Percentiles rank a stretch among this genome's conserved stretches.
Evolutionary conservation across 768 basidiomycete species (phyloP).

Genomic region (Russula griseocarnosa): DNA sequence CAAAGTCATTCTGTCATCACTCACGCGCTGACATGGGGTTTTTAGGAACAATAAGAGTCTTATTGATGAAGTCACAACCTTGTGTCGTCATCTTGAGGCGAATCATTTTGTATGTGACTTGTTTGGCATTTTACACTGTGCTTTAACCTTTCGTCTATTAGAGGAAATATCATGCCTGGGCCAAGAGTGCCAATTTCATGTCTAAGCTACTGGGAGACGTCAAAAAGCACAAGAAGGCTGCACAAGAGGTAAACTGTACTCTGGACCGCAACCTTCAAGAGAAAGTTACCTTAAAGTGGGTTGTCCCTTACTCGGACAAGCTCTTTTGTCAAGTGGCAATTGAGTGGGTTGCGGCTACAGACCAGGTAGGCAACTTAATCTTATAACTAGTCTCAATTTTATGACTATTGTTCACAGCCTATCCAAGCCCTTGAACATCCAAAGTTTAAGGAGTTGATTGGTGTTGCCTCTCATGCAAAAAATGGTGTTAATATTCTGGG

Average conservation of each 20-base stretch:
- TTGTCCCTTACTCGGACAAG: neutral
- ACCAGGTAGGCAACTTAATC: neutral
- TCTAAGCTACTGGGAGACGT: neutral
- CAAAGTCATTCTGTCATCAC: neutral
- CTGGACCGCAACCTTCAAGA: neutral
- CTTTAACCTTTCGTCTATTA: neutral
- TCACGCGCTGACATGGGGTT: neutral
- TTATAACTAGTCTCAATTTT: too few species aligned
- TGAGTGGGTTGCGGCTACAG: neutral
- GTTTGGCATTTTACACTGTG: too few species aligned
- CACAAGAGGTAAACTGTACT: neutral
- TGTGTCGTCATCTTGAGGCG: neutral
- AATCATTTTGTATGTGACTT: neutral
- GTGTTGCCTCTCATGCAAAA: neutral
- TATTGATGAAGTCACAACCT: neutral
- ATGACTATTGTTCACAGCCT: neutral
- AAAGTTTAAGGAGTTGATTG: neutral
- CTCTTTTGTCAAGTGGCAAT: neutral
- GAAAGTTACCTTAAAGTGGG: neutral
- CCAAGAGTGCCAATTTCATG: neutral
- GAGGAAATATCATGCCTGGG: neutral
- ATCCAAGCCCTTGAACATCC: slow-evolving; percentile 3
- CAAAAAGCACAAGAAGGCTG: neutral
- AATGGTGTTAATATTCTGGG: neutral
- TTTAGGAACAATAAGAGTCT: neutral